Evolutionary conservation across 257 asterid genomes (phyloP).

Genomic region (Nicotiana attenuata): DNA sequence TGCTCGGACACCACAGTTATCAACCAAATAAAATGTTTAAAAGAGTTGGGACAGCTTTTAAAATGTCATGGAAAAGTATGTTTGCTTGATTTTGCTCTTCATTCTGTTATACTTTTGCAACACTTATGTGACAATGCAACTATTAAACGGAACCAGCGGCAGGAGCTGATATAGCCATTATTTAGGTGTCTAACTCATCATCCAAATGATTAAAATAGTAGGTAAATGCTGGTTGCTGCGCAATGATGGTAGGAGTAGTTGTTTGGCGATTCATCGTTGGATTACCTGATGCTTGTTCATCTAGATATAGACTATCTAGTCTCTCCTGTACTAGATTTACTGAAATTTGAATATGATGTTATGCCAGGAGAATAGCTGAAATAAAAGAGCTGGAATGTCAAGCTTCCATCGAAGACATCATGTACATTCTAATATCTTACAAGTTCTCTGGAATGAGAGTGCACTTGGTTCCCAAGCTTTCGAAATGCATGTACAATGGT

Average conservation of each 20-base stretch:
- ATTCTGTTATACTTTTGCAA: neutral
- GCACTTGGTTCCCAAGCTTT: slow-evolving; percentile 62
- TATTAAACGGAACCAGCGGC: slow-evolving; percentile 26
- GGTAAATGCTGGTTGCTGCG: neutral
- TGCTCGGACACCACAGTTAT: too few species aligned
- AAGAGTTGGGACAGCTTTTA: neutral
- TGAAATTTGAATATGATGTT: slow-evolving; percentile 20
- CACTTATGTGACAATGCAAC: neutral
- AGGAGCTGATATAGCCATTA: slow-evolving; percentile 25
- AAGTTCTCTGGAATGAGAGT: slow-evolving; percentile 62
- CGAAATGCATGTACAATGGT: slow-evolving; percentile 61
- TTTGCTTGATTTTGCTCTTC: neutral
- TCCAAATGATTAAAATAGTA: neutral
- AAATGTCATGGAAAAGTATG: neutral
- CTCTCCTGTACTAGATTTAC: neutral
- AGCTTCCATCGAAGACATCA: slow-evolving; percentile 65
- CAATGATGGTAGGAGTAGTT: neutral
- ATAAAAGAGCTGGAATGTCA: slow-evolving; percentile 44
- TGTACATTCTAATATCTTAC: slow-evolving; percentile 49
- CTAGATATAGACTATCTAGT: neutral
- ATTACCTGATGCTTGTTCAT: neutral
- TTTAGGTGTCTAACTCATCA: neutral
- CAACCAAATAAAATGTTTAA: too few species aligned
- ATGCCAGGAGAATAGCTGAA: slow-evolving; percentile 76
- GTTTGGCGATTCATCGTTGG: neutral